Percentiles rank a stretch among this genome's conserved stretches.
Conservation (phyloP, 495 filamentous ascomycete genomes). For the Podospora pseudocomata region DNA sequence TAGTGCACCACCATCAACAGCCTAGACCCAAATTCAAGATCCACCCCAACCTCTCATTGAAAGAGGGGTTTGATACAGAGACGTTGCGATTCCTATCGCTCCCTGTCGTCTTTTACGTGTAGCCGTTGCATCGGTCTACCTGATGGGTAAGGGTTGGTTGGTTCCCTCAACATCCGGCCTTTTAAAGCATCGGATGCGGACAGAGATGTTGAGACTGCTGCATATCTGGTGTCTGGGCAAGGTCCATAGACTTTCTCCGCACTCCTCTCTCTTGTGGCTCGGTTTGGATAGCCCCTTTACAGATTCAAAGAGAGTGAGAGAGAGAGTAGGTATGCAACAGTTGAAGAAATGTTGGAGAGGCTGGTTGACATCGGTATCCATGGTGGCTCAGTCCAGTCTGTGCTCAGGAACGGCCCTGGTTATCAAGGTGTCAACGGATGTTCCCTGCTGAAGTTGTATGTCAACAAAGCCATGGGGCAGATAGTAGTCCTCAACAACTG, state of each 20-base stretch:
- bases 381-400: background rate
- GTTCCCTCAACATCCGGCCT: background rate
- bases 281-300: too few species aligned
- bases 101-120: background rate
- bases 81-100: background rate
- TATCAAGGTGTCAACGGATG: background rate
- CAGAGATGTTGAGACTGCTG: background rate
- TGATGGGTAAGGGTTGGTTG: background rate
- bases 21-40: background rate
- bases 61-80: slow-evolving; percentile 3
- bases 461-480: background rate
- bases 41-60: slow-evolving; percentile 2
- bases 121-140: background rate
- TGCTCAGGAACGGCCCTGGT: background rate
- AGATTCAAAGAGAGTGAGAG: too few species aligned
- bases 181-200: background rate
- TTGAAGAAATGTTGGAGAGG: too few species aligned
- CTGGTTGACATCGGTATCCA: background rate
- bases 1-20: background rate
- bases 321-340: too few species aligned
- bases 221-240: background rate
- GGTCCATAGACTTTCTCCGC: background rate
- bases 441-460: background rate
- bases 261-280: too few species aligned
- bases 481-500: background rate